phyloP scores from a whole-genome alignment of 139 green algal genomes.

The Raphidocelis subcapitata region DNA sequence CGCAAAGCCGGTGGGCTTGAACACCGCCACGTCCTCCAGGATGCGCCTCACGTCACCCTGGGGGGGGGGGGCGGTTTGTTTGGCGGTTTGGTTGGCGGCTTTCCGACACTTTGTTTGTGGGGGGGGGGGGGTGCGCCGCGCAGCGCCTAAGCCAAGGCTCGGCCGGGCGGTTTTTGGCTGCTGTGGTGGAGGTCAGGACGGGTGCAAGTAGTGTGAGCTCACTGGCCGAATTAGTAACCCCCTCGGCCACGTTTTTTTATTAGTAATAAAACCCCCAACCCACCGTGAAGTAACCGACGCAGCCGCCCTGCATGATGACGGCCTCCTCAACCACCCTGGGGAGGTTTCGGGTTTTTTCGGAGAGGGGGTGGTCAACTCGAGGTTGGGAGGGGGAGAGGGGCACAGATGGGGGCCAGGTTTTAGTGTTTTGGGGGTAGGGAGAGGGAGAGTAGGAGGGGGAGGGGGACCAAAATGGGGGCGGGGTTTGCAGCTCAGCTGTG shows the following conservation, averaged over 20 bases:
- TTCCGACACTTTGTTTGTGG: background rate
- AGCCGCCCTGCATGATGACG: conserved; percentile 35
- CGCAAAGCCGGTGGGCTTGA: conserved; percentile 88
- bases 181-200: too few species aligned
- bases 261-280: conserved; percentile 4
- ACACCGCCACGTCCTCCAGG: conserved; percentile 70
- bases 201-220: too few species aligned
- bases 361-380: background rate
- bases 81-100: background rate
- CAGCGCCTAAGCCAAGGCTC: too few species aligned
- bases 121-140: too few species aligned
- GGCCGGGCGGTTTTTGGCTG: too few species aligned
- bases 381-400: background rate
- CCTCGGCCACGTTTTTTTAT: too few species aligned
- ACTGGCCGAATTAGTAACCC: too few species aligned
- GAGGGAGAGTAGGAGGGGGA: background rate
- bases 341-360: too few species aligned
- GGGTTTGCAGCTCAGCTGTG: too few species aligned
- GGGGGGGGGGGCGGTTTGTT: background rate
- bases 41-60: conserved; percentile 39
- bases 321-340: conserved; percentile 47
- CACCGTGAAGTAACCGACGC: conserved; percentile 51
- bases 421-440: background rate
- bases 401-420: background rate
- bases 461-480: background rate